A percentile compares a stretch with the other conserved stretches of the same genome.
These are phyloP conservation scores for Dictyostelium citrinum DNA, from an alignment of 78 protist genomes.

Conservation along the genomic window DNA sequence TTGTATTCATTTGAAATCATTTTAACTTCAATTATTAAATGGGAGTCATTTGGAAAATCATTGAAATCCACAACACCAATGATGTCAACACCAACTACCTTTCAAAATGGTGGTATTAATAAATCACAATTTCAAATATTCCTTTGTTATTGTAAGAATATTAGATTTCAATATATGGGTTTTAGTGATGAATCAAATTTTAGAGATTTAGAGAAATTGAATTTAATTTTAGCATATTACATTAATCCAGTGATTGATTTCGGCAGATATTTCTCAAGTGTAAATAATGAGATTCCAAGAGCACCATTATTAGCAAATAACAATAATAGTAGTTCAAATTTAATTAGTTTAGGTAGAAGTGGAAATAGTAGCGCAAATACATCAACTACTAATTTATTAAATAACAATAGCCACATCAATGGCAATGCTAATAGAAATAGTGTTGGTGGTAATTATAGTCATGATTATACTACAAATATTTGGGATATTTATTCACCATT, in stretches of 20 bases:
- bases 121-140: constrained; percentile 1
- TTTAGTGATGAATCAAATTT: constrained; percentile 19
- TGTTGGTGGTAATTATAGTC: not conserved
- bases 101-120: not conserved
- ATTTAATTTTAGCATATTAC: constrained; percentile 22
- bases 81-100: not conserved
- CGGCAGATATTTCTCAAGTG: constrained; percentile 60
- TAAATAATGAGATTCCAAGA: constrained; percentile 34
- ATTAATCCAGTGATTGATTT: constrained; percentile 44
- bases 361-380: not conserved
- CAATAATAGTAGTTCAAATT: not conserved
- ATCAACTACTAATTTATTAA: not conserved
- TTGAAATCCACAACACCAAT: not conserved
- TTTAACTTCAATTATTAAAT: constrained; percentile 38
- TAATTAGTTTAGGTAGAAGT: not conserved
- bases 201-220: constrained; percentile 12
- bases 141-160: constrained; percentile 49
- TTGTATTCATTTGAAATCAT: constrained; percentile 43
- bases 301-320: not conserved
- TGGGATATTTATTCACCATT: constrained; percentile 49
- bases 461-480: not conserved
- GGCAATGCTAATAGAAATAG: not conserved
- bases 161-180: constrained; percentile 59
- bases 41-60: constrained; percentile 51
- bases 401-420: not conserved